Base-by-base conservation (phyloP, 106 monocot genomes). In the Narthecium ossifragum region DNA sequence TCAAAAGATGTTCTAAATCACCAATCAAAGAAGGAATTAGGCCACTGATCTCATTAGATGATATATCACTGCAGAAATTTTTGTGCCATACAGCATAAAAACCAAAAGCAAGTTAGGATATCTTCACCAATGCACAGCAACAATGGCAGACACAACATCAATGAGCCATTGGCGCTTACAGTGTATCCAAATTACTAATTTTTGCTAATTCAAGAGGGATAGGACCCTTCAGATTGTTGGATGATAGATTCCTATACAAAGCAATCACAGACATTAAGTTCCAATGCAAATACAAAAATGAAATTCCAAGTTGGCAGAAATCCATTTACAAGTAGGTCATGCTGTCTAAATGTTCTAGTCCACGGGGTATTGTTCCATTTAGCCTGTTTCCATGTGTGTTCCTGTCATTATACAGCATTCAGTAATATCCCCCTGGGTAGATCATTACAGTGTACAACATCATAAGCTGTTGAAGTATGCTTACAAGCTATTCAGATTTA, bases 1-100 rank as follows among this genome's bases (percentile, higher is more conserved):
- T 96, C 41, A 96, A 67, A n/a, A 96, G 90, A 67, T 96, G 94
- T 46, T 96, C 94, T 14, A 96, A 65, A 62, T 80, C 83, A 70
- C 94, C 94, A 34, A 90, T 61, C 9, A 83, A 86, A 17, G 94
- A 86, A 56, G 89, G 83, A 61, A 96, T 86, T 13, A 73, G 60
- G 1, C 94, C 94, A 33, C 46, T 72, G 10, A 96, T 80, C 56
- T 83, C 72, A 62, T 96, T 96, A 31, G 20, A 61, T 25, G 94
- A 96, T 24, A 96, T 57, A 59, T 96, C 94, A 55, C 94, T 96
- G 68, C 46, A 67, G 20, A 58, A 41, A 50, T 22, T 45, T 30
- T 50, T 21, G 24, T 58, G 6, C 33, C 5, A 1, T 15, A 58
- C 25, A 14, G 8, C 30, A 20, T 25, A 37, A 23, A 2, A 21